Evolutionary conservation across 2,329 filamentous ascomycete genomes (phyloP).

Genomic region (Sarocladium oryzae): DNA sequence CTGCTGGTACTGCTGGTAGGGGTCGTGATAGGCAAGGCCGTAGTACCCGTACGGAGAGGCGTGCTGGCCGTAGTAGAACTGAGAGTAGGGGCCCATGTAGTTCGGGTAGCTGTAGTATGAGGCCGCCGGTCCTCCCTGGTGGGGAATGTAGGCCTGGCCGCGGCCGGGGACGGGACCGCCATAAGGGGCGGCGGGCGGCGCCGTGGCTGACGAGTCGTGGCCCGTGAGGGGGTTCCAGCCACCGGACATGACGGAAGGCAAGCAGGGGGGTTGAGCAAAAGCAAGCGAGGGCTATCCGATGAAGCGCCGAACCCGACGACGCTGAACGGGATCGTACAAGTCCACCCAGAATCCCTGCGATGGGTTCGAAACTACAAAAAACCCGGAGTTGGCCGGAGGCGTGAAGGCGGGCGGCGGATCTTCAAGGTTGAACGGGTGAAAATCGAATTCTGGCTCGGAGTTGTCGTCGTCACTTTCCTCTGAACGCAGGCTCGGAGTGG

Average conservation of each 20-base stretch:
- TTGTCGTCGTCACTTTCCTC: neutral
- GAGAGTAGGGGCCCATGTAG: neutral
- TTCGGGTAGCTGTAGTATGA: conserved; percentile 14
- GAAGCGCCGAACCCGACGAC: neutral
- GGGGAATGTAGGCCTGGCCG: conserved; percentile 32
- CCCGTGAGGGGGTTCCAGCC: conserved; percentile 35
- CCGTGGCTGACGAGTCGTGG: conserved; percentile 27
- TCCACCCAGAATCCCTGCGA: neutral
- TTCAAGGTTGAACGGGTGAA: neutral
- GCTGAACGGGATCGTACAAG: neutral
- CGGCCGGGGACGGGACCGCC: conserved; percentile 26
- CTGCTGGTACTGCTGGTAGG: conserved; percentile 16
- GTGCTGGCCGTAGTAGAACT: conserved; percentile 1
- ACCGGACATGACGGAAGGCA: conserved; percentile 24
- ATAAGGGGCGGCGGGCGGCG: conserved; percentile 26
- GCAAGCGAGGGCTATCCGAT: neutral
- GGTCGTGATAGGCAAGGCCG: conserved; percentile 9
- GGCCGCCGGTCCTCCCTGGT: conserved; percentile 29
- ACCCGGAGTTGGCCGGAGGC: neutral
- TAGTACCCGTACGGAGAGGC: neutral
- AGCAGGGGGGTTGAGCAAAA: neutral
- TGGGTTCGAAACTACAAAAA: neutral
- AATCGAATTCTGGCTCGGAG: neutral
- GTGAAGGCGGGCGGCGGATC: neutral
- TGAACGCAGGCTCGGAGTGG: neutral